Conservation (phyloP, 495 filamentous ascomycete species). For the Parathielavia appendiculata region DNA sequence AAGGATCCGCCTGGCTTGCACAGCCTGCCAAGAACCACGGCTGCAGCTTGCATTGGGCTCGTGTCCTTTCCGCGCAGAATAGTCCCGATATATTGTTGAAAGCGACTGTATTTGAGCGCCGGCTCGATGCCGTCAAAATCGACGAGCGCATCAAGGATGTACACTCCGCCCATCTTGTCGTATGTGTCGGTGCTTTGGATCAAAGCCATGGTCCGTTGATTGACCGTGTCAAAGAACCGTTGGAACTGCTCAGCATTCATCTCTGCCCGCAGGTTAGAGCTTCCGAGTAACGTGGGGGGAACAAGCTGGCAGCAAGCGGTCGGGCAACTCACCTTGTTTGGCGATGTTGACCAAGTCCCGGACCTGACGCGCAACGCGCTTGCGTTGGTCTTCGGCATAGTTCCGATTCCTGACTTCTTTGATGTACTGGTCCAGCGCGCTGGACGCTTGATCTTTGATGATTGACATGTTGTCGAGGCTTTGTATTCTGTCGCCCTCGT, state of each 20-base stretch:
- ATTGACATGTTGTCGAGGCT: slow-evolving; percentile 28
- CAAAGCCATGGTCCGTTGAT: slow-evolving; percentile 65
- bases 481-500: slow-evolving; percentile 8
- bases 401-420: slow-evolving; percentile 31
- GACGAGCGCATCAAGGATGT: slow-evolving; percentile 86
- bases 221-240: slow-evolving; percentile 73
- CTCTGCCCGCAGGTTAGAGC: slow-evolving; percentile 47
- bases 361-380: slow-evolving; percentile 39
- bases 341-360: slow-evolving; percentile 38
- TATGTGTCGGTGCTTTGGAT: slow-evolving; percentile 78
- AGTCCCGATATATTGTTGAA: slow-evolving; percentile 80
- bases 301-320: background rate
- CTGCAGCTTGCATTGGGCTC: slow-evolving; percentile 78
- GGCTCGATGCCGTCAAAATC: slow-evolving; percentile 94
- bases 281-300: background rate
- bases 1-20: slow-evolving; percentile 89
- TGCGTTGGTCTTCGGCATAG: slow-evolving; percentile 36
- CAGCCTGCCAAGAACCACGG: slow-evolving; percentile 79
- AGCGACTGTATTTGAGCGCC: slow-evolving; percentile 88
- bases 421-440: slow-evolving; percentile 32
- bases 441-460: slow-evolving; percentile 29
- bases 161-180: slow-evolving; percentile 84
- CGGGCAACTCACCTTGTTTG: slow-evolving; percentile 33
- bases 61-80: slow-evolving; percentile 86
- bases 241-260: slow-evolving; percentile 70